Base-by-base conservation (phyloP, 208 protist genomes). In the Trypanosoma theileri region DNA sequence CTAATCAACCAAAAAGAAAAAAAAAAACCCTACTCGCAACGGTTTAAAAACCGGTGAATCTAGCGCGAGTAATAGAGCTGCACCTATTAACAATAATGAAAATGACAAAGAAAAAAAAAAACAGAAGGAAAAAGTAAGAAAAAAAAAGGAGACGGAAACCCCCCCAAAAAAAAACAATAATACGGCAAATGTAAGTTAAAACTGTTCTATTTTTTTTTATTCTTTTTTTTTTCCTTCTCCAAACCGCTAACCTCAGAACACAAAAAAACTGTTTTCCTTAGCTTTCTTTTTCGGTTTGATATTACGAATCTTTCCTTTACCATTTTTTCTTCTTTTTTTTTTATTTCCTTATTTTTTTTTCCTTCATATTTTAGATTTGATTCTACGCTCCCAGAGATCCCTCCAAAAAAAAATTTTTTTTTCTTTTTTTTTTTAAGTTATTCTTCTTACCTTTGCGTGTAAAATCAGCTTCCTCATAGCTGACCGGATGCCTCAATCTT, bases 401-500 rank as follows among this genome's bases (percentile, higher is more conserved):
- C 52, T 21, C 42, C 11, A 48, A 48, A 48, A 48, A 67, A 19
- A 19, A n/a, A 10, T 12, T 54, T 44, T 72, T 54, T 54, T 46
- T 61, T 55, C 17, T 44, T 51, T 60, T 22, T 58, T 53, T 73
- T 53, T 59, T 57, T 26, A 65, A 45, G 11, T 54, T 21, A 21
- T 31, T 13, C 24, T 3, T 16, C 44, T 42, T 45, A 21, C 28
- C 10, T 57, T 31, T 50, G 17, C 17, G 21, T 35, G 17, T 53
- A 12, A 22, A 3, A 14, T 24, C 56, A 48, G 6, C 41, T 8
- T 35, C 44, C n/a, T 69, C 88, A 91, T 50, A 88, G 59, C 75
- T 96, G 71, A 16, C 90, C 91, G 75, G 77, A 76, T 46, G 82
- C 79, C 8, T 80, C 55, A 58, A 96, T 80, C 70, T 66, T 77